Evolutionary conservation across 1,284 basidiomycete species (phyloP).

Genomic region (Pisolithus thermaeus): DNA sequence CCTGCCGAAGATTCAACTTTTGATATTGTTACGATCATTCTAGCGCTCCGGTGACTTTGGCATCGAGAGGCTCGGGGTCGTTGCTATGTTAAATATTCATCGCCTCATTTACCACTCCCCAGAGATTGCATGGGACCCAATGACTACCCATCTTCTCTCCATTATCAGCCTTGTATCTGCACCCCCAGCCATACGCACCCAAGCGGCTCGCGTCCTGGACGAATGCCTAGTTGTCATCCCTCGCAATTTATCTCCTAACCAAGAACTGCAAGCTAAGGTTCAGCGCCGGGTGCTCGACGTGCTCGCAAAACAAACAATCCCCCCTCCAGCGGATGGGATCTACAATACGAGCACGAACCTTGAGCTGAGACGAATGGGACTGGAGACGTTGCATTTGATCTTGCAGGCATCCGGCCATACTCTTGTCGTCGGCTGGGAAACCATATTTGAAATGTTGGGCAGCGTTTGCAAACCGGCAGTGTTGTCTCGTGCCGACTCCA

Average conservation of each 20-base stretch:
- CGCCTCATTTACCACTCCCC: constrained; percentile 78
- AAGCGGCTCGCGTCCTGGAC: constrained; percentile 83
- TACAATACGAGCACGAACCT: constrained; percentile 47
- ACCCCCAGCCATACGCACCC: constrained; percentile 76
- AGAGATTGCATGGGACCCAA: constrained; percentile 80
- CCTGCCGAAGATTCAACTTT: background rate
- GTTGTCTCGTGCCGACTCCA: constrained; percentile 34
- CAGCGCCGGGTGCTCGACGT: constrained; percentile 83
- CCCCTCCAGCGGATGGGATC: constrained; percentile 35
- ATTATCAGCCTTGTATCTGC: constrained; percentile 64
- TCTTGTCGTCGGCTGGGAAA: constrained; percentile 87
- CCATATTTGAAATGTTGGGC: constrained; percentile 85
- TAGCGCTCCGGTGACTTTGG: constrained; percentile 82
- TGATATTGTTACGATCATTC: background rate
- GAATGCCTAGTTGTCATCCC: constrained; percentile 73
- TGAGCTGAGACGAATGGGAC: constrained; percentile 81
- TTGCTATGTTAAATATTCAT: constrained; percentile 78
- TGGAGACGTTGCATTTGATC: constrained; percentile 86
- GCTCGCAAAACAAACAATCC: constrained; percentile 73
- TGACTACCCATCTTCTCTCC: constrained; percentile 73
- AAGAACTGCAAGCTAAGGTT: constrained; percentile 60
- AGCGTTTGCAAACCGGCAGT: constrained; percentile 65
- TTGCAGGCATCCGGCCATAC: constrained; percentile 90
- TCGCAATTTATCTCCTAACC: constrained; percentile 56
- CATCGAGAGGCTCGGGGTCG: constrained; percentile 76